phyloP scores from a whole-genome alignment of 2,329 filamentous ascomycete species.

The Hymenoscyphus occultus region DNA sequence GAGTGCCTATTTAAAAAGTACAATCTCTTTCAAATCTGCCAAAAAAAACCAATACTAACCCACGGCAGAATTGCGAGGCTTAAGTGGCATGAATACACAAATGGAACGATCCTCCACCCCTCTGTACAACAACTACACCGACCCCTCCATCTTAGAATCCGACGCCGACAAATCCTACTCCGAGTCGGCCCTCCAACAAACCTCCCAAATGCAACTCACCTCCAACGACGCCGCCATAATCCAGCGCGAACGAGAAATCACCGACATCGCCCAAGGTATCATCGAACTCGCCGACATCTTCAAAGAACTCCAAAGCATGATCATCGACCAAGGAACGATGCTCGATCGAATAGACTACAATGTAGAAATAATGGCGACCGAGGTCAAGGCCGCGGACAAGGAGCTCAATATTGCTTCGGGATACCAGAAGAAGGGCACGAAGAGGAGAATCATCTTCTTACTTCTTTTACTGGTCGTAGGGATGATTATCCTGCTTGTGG shows the following conservation, averaged over 20 bases:
- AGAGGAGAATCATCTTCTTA: slow-evolving; percentile 90
- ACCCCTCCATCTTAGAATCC: slow-evolving; percentile 87
- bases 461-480: slow-evolving; percentile 79
- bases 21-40: slow-evolving; percentile 23
- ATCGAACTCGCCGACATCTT: slow-evolving; percentile 97
- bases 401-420: slow-evolving; percentile 85
- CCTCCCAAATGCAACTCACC: slow-evolving; percentile 59
- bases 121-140: slow-evolving; percentile 58
- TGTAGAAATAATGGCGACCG: slow-evolving; percentile 88
- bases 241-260: slow-evolving; percentile 93
- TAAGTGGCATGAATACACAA: slow-evolving; percentile 59
- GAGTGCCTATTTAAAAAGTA: slow-evolving; percentile 92
- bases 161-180: slow-evolving; percentile 92
- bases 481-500: slow-evolving; percentile 76
- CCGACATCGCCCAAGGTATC: slow-evolving; percentile 96
- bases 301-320: slow-evolving; percentile 93
- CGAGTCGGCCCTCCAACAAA: slow-evolving; percentile 81
- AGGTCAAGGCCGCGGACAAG: slow-evolving; percentile 89
- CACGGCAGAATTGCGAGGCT: slow-evolving; percentile 65
- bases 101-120: slow-evolving; percentile 56
- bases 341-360: slow-evolving; percentile 97
- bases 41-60: slow-evolving; percentile 20
- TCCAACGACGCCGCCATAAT: slow-evolving; percentile 81
- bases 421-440: slow-evolving; percentile 85
- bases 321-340: slow-evolving; percentile 87